These are phyloP conservation scores for Magnolia officinalis DNA, from an alignment of 164 flowering plant species.

Conservation along the genomic window DNA sequence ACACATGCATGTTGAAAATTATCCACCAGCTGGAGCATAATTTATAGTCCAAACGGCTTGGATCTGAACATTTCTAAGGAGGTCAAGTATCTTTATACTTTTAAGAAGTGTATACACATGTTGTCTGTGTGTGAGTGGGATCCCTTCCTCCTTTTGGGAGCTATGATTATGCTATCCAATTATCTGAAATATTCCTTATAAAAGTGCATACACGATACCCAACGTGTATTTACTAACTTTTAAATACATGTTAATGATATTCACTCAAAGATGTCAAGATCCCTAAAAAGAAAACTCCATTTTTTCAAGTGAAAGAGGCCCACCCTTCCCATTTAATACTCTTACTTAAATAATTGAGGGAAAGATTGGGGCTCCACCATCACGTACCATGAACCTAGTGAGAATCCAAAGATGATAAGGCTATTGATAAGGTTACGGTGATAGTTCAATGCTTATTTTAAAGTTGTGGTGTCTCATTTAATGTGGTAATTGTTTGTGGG, in stretches of 20 bases:
- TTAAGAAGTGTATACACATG: neutral
- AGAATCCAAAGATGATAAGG: neutral
- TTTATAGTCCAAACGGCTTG: no score
- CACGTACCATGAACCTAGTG: neutral
- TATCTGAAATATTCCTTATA: neutral
- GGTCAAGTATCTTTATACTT: neutral
- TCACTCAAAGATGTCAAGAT: neutral
- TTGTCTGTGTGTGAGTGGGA: slow-evolving; percentile 4
- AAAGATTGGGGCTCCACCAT: neutral
- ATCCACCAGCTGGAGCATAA: neutral
- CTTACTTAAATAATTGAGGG: neutral
- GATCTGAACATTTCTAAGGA: neutral
- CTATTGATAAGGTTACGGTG: neutral
- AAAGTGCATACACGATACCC: neutral
- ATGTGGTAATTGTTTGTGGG: no score
- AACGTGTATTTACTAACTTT: neutral
- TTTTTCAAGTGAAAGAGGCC: neutral
- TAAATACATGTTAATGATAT: neutral
- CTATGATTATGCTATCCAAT: slow-evolving; percentile 9
- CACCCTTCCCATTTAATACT: neutral
- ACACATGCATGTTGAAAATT: neutral
- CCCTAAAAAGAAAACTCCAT: neutral
- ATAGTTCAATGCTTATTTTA: neutral
- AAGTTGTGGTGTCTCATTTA: neutral
- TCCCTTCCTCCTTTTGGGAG: slow-evolving; percentile 1